Evolutionary conservation across 805 yeast genomes (phyloP).

Genomic region (Candida mattraensis): DNA sequence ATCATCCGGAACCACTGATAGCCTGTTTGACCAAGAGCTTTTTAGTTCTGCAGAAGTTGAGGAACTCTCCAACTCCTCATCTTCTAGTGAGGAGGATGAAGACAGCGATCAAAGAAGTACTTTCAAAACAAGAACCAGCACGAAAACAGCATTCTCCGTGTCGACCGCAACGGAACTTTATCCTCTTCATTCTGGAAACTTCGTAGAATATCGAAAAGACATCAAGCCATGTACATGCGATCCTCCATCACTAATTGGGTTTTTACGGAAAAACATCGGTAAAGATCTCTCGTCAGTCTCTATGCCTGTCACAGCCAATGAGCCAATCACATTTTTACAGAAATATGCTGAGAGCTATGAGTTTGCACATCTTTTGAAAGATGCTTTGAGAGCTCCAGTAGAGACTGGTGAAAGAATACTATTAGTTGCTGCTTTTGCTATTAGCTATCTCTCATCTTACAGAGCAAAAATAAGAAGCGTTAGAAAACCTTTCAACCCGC

Average conservation of each 20-base stretch:
- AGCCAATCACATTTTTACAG: constrained; percentile 83
- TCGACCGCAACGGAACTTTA: constrained; percentile 48
- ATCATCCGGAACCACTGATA: constrained; percentile 10
- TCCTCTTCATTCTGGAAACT: constrained; percentile 59
- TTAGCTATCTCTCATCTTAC: constrained; percentile 66
- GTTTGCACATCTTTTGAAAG: constrained; percentile 64
- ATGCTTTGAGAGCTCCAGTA: constrained; percentile 51
- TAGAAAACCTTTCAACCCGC: constrained; percentile 93
- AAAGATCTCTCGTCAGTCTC: constrained; percentile 82
- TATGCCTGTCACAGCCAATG: constrained; percentile 94
- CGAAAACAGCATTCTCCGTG: neutral
- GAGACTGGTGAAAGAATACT: constrained; percentile 58
- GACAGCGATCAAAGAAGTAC: constrained; percentile 11
- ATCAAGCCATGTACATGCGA: constrained; percentile 56
- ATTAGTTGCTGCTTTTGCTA: constrained; percentile 79
- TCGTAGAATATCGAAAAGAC: constrained; percentile 55
- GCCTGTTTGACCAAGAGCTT: constrained; percentile 7
- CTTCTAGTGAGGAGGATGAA: constrained; percentile 18
- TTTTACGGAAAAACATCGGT: constrained; percentile 87
- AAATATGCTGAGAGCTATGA: constrained; percentile 79
- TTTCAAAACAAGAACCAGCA: neutral
- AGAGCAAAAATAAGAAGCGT: constrained; percentile 72
- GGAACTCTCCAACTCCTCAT: constrained; percentile 8
- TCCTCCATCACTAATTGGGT: constrained; percentile 81
- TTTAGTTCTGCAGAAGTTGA: constrained; percentile 8